Base-by-base conservation (phyloP, 2,329 filamentous ascomycete species). In the Seiridium cupressi region DNA sequence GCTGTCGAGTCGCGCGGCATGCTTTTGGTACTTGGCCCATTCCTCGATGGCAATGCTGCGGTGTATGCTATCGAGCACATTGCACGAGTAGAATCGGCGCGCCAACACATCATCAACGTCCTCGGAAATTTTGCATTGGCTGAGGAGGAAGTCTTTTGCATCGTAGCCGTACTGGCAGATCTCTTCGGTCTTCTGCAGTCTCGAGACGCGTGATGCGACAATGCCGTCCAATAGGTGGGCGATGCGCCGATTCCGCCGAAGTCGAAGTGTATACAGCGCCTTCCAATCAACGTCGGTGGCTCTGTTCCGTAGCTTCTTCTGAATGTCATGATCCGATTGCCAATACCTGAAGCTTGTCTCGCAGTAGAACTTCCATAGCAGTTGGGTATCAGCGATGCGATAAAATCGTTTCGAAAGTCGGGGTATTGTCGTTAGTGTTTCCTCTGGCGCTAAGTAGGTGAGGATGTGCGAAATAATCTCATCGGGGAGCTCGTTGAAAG, bases 381-480 rank as follows among this genome's bases (percentile, higher is more conserved):
- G 77, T 6, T 89, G 86, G 61, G 92, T 89, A 66, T 88, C 86
- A 44, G 87, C 84, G 59, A 96, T 78, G 53, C 80, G 79, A 66
- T 86, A 79, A 66, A 94, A 83, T 61, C 86, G 85, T 65, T 79
- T 85, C 31, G 85, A 91, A 9, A 89, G 80, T 34, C 74, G 72
- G 63, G 84, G 79, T 44, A 88, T 67, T 59, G 69, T 73, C 11
- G 65, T 57, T 44, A 87, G 72, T 54, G 80, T 81, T 62, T 88
- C 81, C 60, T 80, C 79, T 65, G 82, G 89, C 69, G 75, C 85
- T 70, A 76, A 72, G 70, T 87, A 87, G 63, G 82, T 81, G 65
- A 97, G 82, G 65, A 98, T 90, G 57, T 88, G 84, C 71, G 92
- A 87, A 68, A 98, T 82, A 63, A 98, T 85, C 78, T 99, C 95